Conservation (phyloP, 306 rosid genomes). For the Potentilla sterilis region DNA sequence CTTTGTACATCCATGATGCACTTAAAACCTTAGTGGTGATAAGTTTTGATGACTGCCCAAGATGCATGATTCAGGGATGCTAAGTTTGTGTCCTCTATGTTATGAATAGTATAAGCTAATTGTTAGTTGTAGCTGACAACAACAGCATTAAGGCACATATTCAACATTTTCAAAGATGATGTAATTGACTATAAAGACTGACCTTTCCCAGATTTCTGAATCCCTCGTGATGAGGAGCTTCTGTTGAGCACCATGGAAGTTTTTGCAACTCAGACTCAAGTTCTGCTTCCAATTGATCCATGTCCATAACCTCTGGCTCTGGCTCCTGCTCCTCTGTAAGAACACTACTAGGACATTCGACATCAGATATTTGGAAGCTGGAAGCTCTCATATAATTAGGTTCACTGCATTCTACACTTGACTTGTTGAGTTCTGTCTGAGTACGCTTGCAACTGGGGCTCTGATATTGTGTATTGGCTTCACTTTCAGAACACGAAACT, state of each 20-base stretch:
- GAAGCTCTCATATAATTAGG: constrained; percentile 19
- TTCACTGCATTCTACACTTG: constrained; percentile 16
- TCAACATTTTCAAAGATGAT: constrained; percentile 8
- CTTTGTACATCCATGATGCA: background rate
- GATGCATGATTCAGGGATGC: background rate
- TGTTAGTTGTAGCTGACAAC: constrained; percentile 5
- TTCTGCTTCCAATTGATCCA: constrained; percentile 74
- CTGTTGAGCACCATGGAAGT: constrained; percentile 56
- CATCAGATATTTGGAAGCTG: constrained; percentile 32
- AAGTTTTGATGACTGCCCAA: background rate
- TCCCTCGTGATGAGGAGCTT: constrained; percentile 36
- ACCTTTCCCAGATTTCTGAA: constrained; percentile 40
- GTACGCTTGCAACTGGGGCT: constrained; percentile 23
- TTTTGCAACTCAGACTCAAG: constrained; percentile 67
- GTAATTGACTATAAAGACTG: constrained; percentile 17
- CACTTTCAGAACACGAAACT: constrained; percentile 24
- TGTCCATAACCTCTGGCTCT: constrained; percentile 38
- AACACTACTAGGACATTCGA: constrained; percentile 61
- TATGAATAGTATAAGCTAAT: background rate
- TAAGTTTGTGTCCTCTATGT: background rate
- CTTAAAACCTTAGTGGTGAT: background rate
- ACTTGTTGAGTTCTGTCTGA: constrained; percentile 27
- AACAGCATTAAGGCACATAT: constrained; percentile 3
- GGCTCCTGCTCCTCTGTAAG: constrained; percentile 74
- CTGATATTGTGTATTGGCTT: constrained; percentile 20